phyloP scores from a whole-genome alignment of 768 basidiomycete genomes.

The Rhodocollybia butyracea region DNA sequence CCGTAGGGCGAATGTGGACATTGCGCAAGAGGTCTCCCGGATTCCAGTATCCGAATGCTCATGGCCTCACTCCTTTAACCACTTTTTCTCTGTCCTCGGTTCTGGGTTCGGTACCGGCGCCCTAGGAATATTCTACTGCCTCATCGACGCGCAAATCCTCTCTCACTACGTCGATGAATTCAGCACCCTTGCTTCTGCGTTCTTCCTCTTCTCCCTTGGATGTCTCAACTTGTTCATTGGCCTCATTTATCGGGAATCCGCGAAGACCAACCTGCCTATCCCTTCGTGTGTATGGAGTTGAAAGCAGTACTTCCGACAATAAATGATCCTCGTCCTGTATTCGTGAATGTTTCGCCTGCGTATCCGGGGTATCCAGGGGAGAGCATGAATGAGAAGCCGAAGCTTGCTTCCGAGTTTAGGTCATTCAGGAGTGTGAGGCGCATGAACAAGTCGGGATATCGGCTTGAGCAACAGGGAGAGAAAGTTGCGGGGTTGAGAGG shows the following conservation, averaged over 20 bases:
- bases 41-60: conserved; percentile 69
- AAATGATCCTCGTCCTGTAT: conserved; percentile 32
- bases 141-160: conserved; percentile 73
- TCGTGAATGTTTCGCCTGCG: conserved; percentile 33
- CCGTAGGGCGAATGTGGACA: no score
- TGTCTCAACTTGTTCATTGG: conserved; percentile 82
- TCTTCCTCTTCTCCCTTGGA: conserved; percentile 90
- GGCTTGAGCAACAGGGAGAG: conserved; percentile 84
- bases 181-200: conserved; percentile 86
- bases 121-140: conserved; percentile 82
- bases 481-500: conserved; percentile 66
- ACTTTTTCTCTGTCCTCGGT: conserved; percentile 85
- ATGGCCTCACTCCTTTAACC: conserved; percentile 76
- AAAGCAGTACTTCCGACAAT: conserved; percentile 42
- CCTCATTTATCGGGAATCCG: conserved; percentile 64
- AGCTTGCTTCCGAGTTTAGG: conserved; percentile 10
- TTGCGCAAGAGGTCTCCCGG: not conserved
- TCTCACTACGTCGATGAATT: conserved; percentile 84
- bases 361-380: conserved; percentile 21
- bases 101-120: conserved; percentile 82
- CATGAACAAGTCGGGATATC: conserved; percentile 47
- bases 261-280: conserved; percentile 60
- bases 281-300: conserved; percentile 55
- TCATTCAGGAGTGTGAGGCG: conserved; percentile 9
- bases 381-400: conserved; percentile 17